phyloP scores from a whole-genome alignment of 192 early-diverging fungal species.

The Gaertneriomyces semiglobifer region DNA sequence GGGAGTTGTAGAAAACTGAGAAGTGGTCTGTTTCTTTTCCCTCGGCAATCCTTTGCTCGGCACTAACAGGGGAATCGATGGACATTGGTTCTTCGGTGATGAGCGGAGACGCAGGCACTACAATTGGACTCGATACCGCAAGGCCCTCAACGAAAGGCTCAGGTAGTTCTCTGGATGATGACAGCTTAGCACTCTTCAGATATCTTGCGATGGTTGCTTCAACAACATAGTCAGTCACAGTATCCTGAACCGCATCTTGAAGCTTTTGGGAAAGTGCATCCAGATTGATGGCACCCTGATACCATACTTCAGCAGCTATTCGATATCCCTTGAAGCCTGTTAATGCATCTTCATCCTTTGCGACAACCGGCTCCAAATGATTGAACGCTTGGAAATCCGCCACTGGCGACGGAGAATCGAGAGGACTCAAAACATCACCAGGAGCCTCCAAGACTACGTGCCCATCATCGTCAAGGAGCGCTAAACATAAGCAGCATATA shows the following conservation, averaged over 20 bases:
- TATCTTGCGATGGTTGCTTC: conserved; percentile 30
- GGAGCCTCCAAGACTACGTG: conserved; percentile 33
- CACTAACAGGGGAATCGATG: not conserved
- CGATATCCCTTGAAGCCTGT: conserved; percentile 27
- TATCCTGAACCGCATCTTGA: conserved; percentile 25
- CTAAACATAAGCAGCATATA: conserved; percentile 37
- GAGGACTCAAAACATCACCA: not conserved
- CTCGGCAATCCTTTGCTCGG: not conserved
- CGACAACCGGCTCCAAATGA: not conserved
- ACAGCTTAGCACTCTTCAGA: not conserved
- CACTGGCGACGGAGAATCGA: not conserved
- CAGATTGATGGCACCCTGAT: conserved; percentile 34
- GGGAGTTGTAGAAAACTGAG: conserved; percentile 9
- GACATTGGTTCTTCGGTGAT: not conserved
- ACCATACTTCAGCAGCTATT: conserved; percentile 45
- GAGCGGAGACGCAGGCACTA: not conserved
- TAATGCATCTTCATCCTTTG: not conserved
- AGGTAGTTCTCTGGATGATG: not conserved
- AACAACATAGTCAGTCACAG: conserved; percentile 38
- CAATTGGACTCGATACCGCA: not conserved
- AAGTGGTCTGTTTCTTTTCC: not conserved
- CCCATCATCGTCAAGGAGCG: conserved; percentile 30
- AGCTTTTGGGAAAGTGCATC: conserved; percentile 29
- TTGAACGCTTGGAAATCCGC: not conserved
- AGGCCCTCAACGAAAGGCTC: not conserved